These are phyloP conservation scores for Ganoderma lingzhi DNA, from an alignment of 1,284 basidiomycete species.

Conservation along the genomic window DNA sequence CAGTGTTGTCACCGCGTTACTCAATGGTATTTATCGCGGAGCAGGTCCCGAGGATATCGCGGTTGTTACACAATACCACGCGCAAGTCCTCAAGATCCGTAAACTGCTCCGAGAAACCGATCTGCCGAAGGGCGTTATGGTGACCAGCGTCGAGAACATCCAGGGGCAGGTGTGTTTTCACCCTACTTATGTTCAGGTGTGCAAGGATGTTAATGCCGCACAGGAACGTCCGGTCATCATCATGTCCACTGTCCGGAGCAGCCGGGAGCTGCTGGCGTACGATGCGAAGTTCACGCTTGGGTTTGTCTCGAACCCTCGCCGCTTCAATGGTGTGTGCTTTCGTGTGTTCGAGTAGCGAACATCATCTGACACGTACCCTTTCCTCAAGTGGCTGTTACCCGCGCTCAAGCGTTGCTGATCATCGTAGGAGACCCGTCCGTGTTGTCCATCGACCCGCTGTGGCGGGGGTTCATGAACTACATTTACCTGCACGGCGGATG, in stretches of 20 bases:
- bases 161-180: slow-evolving; percentile 61
- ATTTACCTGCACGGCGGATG: slow-evolving; percentile 54
- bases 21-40: slow-evolving; percentile 27
- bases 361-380: background rate
- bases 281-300: slow-evolving; percentile 55
- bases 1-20: slow-evolving; percentile 24
- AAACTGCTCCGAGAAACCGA: slow-evolving; percentile 42
- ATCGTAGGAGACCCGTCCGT: slow-evolving; percentile 63
- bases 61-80: slow-evolving; percentile 62
- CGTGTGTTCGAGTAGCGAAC: too few relatives aligned
- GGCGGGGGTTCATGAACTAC: slow-evolving; percentile 63
- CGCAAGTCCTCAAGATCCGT: slow-evolving; percentile 59
- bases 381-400: slow-evolving; percentile 46
- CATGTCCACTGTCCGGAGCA: slow-evolving; percentile 56
- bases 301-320: slow-evolving; percentile 53
- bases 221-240: slow-evolving; percentile 55
- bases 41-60: slow-evolving; percentile 50
- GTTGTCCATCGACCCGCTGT: slow-evolving; percentile 58
- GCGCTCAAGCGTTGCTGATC: slow-evolving; percentile 64
- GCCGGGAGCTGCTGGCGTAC: slow-evolving; percentile 44
- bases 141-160: slow-evolving; percentile 68
- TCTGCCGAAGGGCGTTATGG: slow-evolving; percentile 49
- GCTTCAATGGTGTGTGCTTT: slow-evolving; percentile 51
- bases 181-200: too few relatives aligned
- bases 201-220: background rate